These are phyloP conservation scores for Pseudogymnoascus sp. DNA, from an alignment of 2,329 filamentous ascomycete genomes.

Conservation along the genomic window DNA sequence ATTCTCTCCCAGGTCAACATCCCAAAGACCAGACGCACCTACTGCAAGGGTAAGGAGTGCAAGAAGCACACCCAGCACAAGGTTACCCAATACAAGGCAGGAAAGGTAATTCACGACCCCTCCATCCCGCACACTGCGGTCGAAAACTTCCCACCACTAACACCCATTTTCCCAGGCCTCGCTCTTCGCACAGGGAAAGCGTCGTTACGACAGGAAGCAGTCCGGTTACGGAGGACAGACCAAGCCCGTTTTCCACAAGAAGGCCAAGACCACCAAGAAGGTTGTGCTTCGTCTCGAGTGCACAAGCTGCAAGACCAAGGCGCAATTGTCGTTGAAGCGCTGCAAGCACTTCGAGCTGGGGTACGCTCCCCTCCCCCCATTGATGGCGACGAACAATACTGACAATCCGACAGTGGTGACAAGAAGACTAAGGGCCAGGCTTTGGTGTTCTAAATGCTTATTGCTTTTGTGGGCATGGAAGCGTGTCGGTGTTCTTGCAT, in stretches of 20 bases:
- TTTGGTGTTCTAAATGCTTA: slow-evolving; percentile 88
- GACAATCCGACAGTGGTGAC: slow-evolving; percentile 70
- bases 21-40: slow-evolving; percentile 95
- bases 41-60: slow-evolving; percentile 96
- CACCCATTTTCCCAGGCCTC: slow-evolving; percentile 52
- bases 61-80: slow-evolving; percentile 85
- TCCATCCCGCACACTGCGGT: neutral
- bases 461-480: slow-evolving; percentile 19
- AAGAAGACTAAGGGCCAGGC: slow-evolving; percentile 99
- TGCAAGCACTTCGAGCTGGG: slow-evolving; percentile 99
- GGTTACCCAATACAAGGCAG: slow-evolving; percentile 95
- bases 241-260: slow-evolving; percentile 99
- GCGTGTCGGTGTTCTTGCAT: slow-evolving; percentile 6
- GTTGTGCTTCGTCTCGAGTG: slow-evolving; percentile 97
- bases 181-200: slow-evolving; percentile 97
- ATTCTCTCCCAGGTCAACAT: slow-evolving; percentile 66
- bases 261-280: slow-evolving; percentile 99
- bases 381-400: slow-evolving; percentile 26
- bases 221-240: slow-evolving; percentile 99
- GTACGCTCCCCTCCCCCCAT: slow-evolving; percentile 47
- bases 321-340: slow-evolving; percentile 95
- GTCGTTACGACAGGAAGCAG: slow-evolving; percentile 99
- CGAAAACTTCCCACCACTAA: neutral
- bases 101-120: slow-evolving; percentile 56
- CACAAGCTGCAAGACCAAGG: slow-evolving; percentile 96